Conservation (phyloP, 2,329 filamentous ascomycete species). For the Malbranchea zuffiana region DNA sequence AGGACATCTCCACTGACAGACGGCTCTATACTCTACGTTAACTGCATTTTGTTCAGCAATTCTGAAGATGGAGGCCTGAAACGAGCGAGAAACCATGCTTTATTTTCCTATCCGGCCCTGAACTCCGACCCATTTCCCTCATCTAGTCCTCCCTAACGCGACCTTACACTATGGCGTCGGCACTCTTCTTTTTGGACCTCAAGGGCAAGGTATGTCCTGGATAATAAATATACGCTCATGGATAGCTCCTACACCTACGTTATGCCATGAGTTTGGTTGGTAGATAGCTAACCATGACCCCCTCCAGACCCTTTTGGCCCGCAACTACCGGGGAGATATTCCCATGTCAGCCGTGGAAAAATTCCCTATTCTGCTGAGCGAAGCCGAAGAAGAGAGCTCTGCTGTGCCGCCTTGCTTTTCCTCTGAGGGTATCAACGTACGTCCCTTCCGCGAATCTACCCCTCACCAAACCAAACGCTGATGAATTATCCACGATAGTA, state of each 20-base stretch:
- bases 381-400: constrained; percentile 98
- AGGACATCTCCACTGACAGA: no score
- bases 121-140: constrained; percentile 10
- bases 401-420: constrained; percentile 97
- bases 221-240: no score
- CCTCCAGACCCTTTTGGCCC: constrained; percentile 80
- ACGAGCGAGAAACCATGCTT: no score
- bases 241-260: neutral
- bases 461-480: constrained; percentile 12
- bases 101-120: neutral
- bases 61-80: no score
- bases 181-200: constrained; percentile 94
- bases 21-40: no score
- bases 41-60: no score
- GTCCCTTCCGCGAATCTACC: constrained; percentile 25
- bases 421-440: constrained; percentile 92
- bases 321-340: constrained; percentile 96
- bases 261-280: neutral
- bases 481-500: constrained; percentile 48
- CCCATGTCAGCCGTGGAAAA: constrained; percentile 99
- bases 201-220: constrained; percentile 78
- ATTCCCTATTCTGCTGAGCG: constrained; percentile 88
- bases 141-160: constrained; percentile 3
- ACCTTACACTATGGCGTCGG: constrained; percentile 78
- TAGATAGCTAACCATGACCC: neutral